Evolutionary conservation across 768 basidiomycete genomes (phyloP).

Genomic region (Russula dissimulans): DNA sequence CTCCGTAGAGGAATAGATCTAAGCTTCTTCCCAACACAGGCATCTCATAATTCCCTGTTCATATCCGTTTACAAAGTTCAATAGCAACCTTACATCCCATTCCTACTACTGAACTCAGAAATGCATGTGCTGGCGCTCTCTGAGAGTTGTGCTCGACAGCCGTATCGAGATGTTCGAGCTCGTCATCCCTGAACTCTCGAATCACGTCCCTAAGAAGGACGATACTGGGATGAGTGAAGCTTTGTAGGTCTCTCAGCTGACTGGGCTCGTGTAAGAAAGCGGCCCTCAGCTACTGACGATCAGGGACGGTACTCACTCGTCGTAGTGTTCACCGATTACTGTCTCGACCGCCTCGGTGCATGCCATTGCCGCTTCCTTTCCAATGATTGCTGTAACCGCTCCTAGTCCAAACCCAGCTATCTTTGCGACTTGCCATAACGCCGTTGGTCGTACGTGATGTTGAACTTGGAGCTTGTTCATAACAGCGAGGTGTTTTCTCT

Average conservation of each 20-base stretch:
- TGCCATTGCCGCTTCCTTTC: conserved; percentile 93
- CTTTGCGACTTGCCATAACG: conserved; percentile 78
- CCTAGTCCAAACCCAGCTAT: conserved; percentile 83
- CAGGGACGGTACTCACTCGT: conserved; percentile 60
- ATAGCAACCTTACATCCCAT: conserved; percentile 86
- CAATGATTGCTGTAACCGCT: conserved; percentile 75
- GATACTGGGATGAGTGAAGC: conserved; percentile 69
- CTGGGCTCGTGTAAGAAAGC: conserved; percentile 32
- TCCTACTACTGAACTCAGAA: conserved; percentile 79
- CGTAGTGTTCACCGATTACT: conserved; percentile 96
- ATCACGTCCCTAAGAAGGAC: conserved; percentile 64
- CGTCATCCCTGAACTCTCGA: conserved; percentile 85
- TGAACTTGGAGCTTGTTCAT: conserved; percentile 82
- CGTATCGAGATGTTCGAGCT: conserved; percentile 87
- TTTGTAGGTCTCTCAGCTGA: conserved; percentile 69
- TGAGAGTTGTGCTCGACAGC: conserved; percentile 85
- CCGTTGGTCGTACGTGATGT: conserved; percentile 75
- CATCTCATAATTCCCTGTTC: not conserved
- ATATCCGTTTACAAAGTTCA: conserved; percentile 78
- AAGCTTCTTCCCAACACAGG: not conserved
- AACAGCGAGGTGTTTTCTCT: conserved; percentile 81
- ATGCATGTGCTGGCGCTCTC: conserved; percentile 82
- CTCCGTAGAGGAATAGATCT: conserved; percentile 13
- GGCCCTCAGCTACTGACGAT: not conserved
- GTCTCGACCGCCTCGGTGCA: conserved; percentile 98